These are phyloP conservation scores for Colletotrichum somersetense DNA, from an alignment of 2,329 filamentous ascomycete species.

Conservation along the genomic window DNA sequence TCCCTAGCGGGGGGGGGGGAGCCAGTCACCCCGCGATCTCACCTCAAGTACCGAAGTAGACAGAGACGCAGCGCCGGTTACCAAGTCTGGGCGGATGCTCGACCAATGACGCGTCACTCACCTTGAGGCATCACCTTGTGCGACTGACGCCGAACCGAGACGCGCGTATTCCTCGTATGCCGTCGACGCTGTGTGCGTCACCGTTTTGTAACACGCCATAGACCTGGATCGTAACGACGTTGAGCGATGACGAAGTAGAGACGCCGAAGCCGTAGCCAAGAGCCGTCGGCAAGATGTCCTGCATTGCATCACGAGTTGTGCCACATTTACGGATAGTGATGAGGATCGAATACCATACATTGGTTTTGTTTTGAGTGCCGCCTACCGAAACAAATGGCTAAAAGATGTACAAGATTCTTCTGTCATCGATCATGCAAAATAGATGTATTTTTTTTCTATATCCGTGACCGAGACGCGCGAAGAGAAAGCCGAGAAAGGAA, in stretches of 20 bases:
- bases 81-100: slow-evolving; percentile 3
- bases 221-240: background rate
- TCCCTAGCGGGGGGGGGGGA: background rate
- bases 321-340: background rate
- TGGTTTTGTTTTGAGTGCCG: background rate
- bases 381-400: background rate
- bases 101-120: slow-evolving; percentile 1
- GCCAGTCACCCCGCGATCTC: background rate
- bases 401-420: background rate
- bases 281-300: no score
- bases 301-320: background rate
- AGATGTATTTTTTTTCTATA: background rate
- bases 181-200: background rate
- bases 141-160: slow-evolving; percentile 2
- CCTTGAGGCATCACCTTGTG: background rate
- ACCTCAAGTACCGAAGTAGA: background rate
- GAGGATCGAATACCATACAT: no score
- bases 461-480: background rate
- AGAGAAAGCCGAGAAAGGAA: background rate
- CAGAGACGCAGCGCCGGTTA: background rate
- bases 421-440: background rate
- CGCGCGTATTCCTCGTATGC: slow-evolving; percentile 18
- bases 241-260: background rate
- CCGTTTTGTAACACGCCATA: background rate
- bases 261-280: background rate